Evolutionary conservation across 192 early-diverging fungal species (phyloP), one percentile per base, ranked within the genome.

Genomic region (Chytriomyces sp.): DNA sequence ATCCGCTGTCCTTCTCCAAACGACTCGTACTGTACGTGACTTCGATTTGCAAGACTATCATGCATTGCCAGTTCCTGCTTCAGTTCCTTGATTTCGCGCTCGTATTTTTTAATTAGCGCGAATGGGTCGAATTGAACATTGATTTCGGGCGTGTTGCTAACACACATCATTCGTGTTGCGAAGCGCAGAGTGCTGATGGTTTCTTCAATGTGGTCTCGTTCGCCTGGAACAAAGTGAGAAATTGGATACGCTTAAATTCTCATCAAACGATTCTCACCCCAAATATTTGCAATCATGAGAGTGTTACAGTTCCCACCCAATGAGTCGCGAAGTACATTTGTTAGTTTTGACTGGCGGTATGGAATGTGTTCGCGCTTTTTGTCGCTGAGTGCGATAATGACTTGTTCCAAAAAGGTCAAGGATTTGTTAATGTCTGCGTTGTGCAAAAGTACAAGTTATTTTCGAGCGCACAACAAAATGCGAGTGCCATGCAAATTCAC

Each of bases 161-260:
- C 89, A 69, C 89, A 91, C 87, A 89, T 90, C 89, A 91, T 91
- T 13, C 89, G 74, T 7, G 88, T 91, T 5, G 88, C 88, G 75
- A 91, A 91, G 7, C 89, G 77, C 13, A 91, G 82, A 6, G 89
- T 91, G 11, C 84, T 86, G 20, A 91, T 90, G 13, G 89, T 91
- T 87, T 91, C 89, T 79, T 91, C 89, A 20, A 89, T 85, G 71
- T 89, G 83, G 8, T 82, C 78, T 6, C 57, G 47, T 75, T 84
- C 81, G 63, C 84, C 83, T 83, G 80, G 20, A 18, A 47, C 35
- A 71, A 59, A 35, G 35, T 35, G 4, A 35, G 35, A 35, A 35
- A 1, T 35, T 35, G 35, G 35, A 2, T 35, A 35, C 23, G 16
- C 23, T 60, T 1, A 16, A 13, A 1, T 13, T 23, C 28, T 43